Evolutionary conservation across 352 stramenopile species (phyloP).

Genomic region (Peronospora destructor): DNA sequence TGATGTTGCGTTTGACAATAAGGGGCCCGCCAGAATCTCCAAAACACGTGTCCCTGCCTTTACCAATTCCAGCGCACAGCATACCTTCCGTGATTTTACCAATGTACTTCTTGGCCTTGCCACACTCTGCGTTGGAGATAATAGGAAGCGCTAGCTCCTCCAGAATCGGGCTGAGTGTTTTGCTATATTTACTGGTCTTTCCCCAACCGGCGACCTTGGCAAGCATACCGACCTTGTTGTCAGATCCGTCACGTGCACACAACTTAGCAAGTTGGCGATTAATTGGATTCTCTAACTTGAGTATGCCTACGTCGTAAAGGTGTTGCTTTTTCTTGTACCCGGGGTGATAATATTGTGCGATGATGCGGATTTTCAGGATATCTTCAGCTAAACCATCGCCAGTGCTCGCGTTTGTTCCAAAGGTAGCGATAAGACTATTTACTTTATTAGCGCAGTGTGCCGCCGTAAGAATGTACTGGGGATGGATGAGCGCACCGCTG

Average conservation of each 20-base stretch:
- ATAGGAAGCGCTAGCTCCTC: constrained; percentile 44
- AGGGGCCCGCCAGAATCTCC: constrained; percentile 64
- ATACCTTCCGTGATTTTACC: constrained; percentile 51
- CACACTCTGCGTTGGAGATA: constrained; percentile 52
- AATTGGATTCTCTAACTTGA: constrained; percentile 44
- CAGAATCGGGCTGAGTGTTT: constrained; percentile 23
- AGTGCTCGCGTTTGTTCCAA: constrained; percentile 20
- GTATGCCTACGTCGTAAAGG: constrained; percentile 42
- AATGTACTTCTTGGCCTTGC: constrained; percentile 38
- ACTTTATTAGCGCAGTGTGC: constrained; percentile 55
- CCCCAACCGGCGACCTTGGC: constrained; percentile 52
- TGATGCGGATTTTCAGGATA: constrained; percentile 6
- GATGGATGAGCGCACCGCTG: constrained; percentile 45
- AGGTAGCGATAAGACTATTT: constrained; percentile 15
- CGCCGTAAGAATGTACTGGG: constrained; percentile 58
- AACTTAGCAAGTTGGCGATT: constrained; percentile 31
- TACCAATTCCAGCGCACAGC: constrained; percentile 44
- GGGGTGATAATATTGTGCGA: constrained; percentile 7
- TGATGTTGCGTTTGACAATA: constrained; percentile 32
- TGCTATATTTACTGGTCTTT: constrained; percentile 32
- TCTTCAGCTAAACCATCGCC: constrained; percentile 5
- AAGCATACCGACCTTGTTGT: constrained; percentile 41
- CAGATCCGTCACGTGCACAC: constrained; percentile 32
- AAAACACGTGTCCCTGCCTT: constrained; percentile 51
- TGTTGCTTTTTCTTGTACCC: constrained; percentile 29